Evolutionary conservation across 2,329 filamentous ascomycete genomes (phyloP).

Genomic region (Fusarium sp.): DNA sequence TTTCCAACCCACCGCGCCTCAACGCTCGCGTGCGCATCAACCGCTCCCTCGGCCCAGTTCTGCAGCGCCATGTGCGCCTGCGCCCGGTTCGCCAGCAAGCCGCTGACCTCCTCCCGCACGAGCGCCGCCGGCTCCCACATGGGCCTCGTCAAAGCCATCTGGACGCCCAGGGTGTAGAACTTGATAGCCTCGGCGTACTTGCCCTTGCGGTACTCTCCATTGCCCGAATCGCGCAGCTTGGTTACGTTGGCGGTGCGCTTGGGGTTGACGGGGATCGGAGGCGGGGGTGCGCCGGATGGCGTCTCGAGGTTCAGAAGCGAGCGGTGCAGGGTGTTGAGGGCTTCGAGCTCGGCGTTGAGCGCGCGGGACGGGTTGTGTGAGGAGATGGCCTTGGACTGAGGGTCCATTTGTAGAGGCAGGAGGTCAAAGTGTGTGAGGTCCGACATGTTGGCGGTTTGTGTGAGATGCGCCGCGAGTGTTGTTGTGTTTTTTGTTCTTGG

Average conservation of each 20-base stretch:
- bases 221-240: conserved; percentile 93
- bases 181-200: conserved; percentile 82
- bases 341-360: conserved; percentile 76
- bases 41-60: conserved; percentile 87
- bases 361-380: conserved; percentile 63
- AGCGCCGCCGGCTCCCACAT: conserved; percentile 90
- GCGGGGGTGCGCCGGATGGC: conserved; percentile 80
- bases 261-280: conserved; percentile 91
- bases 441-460: conserved; percentile 64
- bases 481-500: neutral
- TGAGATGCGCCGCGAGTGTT: neutral
- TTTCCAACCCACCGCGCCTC: conserved; percentile 91
- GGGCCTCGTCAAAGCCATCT: conserved; percentile 88
- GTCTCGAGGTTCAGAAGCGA: conserved; percentile 70
- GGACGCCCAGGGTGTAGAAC: conserved; percentile 87
- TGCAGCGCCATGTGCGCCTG: conserved; percentile 90
- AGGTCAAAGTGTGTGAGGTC: conserved; percentile 83
- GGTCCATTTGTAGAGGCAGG: conserved; percentile 86
- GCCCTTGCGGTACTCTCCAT: conserved; percentile 85
- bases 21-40: conserved; percentile 90
- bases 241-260: conserved; percentile 90
- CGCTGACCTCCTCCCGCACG: conserved; percentile 86
- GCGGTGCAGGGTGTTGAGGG: conserved; percentile 86
- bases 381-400: conserved; percentile 82
- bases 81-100: conserved; percentile 87